A percentile compares a stretch with the other conserved stretches of the same genome.
These are phyloP conservation scores for Cyberlindnera sargentensis DNA, from an alignment of 805 yeast species.

Conservation along the genomic window DNA sequence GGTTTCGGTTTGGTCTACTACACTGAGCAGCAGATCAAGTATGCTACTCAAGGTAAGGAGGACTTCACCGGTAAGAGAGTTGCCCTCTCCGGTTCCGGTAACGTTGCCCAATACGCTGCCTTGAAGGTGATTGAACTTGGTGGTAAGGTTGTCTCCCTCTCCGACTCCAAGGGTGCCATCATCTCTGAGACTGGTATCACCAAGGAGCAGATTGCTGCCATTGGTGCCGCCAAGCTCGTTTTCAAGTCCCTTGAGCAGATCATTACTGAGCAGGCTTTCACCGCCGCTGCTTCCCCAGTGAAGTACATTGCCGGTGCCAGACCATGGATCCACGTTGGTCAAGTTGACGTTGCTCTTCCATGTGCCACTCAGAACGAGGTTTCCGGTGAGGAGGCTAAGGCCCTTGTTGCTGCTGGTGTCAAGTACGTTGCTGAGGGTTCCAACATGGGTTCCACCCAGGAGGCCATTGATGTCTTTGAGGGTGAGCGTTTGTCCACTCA, in stretches of 20 bases:
- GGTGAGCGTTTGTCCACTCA: conserved; percentile 52
- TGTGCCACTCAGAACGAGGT: conserved; percentile 99
- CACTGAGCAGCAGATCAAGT: conserved; percentile 95
- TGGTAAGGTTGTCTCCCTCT: conserved; percentile 86
- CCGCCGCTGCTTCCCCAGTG: conserved; percentile 39
- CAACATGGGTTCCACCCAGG: conserved; percentile 98
- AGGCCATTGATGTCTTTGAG: conserved; percentile 93
- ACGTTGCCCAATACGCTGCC: conserved; percentile 99
- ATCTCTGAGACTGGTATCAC: conserved; percentile 78
- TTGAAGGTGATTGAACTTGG: conserved; percentile 95
- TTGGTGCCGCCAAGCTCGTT: conserved; percentile 72
- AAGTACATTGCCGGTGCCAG: conserved; percentile 89
- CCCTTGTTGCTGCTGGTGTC: conserved; percentile 86
- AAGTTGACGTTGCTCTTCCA: conserved; percentile 94
- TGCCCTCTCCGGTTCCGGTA: conserved; percentile 96
- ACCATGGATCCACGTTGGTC: conserved; percentile 92
- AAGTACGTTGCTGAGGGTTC: conserved; percentile 98
- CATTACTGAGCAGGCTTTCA: conserved; percentile 51
- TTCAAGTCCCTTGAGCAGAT: conserved; percentile 71
- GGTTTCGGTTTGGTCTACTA: conserved; percentile 97
- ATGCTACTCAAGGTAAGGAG: conserved; percentile 86
- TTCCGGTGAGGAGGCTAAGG: conserved; percentile 93
- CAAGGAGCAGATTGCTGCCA: conserved; percentile 66
- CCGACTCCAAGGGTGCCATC: conserved; percentile 92
- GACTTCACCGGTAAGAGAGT: conserved; percentile 89